phyloP scores from a whole-genome alignment of 2,329 filamentous ascomycete genomes.

The Metarhizium anisopliae region DNA sequence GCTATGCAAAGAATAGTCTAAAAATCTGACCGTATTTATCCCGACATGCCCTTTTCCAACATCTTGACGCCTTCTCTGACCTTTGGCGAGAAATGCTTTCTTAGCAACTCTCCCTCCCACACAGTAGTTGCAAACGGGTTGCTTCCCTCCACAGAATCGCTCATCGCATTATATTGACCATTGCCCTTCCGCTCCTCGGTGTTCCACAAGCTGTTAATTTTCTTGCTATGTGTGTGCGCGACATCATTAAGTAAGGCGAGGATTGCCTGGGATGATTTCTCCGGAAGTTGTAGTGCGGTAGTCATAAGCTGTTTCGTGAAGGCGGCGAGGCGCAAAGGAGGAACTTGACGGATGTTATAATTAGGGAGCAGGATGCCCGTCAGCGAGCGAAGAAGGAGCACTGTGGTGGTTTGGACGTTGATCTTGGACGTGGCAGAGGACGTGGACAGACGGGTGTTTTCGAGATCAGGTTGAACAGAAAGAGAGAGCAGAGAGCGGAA shows the following conservation, averaged over 20 bases:
- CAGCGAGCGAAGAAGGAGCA: slow-evolving; percentile 80
- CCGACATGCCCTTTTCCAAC: slow-evolving; percentile 56
- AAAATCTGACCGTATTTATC: slow-evolving; percentile 10
- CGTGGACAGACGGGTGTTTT: slow-evolving; percentile 50
- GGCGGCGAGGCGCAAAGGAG: slow-evolving; percentile 77
- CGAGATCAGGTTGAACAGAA: slow-evolving; percentile 75
- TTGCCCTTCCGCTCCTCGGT: slow-evolving; percentile 91
- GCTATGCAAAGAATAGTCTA: not conserved
- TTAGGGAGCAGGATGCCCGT: slow-evolving; percentile 71
- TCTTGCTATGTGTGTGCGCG: slow-evolving; percentile 70
- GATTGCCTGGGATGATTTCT: slow-evolving; percentile 77
- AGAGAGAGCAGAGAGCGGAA: slow-evolving; percentile 78
- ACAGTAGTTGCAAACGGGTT: slow-evolving; percentile 87
- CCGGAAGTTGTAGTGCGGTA: slow-evolving; percentile 73
- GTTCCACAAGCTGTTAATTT: slow-evolving; percentile 81
- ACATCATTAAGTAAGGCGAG: slow-evolving; percentile 71
- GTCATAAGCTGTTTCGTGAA: slow-evolving; percentile 90
- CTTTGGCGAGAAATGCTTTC: slow-evolving; percentile 77
- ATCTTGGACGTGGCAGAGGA: slow-evolving; percentile 52
- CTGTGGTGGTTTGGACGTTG: slow-evolving; percentile 91
- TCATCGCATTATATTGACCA: slow-evolving; percentile 69
- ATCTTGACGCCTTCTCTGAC: slow-evolving; percentile 66
- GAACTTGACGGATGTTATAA: slow-evolving; percentile 63
- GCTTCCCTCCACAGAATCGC: slow-evolving; percentile 68
- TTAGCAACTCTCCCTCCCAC: slow-evolving; percentile 87